These are phyloP conservation scores for Fusarium guadeloupense DNA, from an alignment of 2,329 filamentous ascomycete genomes.

Conservation along the genomic window DNA sequence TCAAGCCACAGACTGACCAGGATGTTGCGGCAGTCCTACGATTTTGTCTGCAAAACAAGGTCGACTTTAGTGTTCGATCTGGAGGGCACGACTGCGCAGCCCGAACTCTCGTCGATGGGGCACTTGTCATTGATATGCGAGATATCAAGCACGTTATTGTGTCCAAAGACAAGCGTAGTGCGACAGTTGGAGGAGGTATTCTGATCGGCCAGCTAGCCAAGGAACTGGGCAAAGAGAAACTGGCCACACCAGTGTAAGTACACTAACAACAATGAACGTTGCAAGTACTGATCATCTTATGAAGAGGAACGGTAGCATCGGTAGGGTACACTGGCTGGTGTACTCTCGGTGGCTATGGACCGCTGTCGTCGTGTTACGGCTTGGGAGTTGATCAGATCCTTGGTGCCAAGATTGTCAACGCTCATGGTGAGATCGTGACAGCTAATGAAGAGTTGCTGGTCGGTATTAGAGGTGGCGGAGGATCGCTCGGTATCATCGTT, in stretches of 20 bases:
- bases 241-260: slow-evolving; percentile 15
- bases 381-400: slow-evolving; percentile 21
- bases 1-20: neutral
- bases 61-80: slow-evolving; percentile 2
- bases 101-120: neutral
- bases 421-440: neutral
- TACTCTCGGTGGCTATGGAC: slow-evolving; percentile 14
- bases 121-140: slow-evolving; percentile 27
- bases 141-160: slow-evolving; percentile 13
- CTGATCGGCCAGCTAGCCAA: neutral
- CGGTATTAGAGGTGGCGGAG: slow-evolving; percentile 15
- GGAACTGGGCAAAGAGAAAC: neutral
- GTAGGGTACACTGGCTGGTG: slow-evolving; percentile 29
- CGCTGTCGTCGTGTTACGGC: neutral
- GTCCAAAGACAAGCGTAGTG: neutral
- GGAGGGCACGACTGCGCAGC: slow-evolving; percentile 20
- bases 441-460: slow-evolving; percentile 5
- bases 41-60: neutral
- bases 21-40: neutral
- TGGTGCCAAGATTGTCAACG: neutral
- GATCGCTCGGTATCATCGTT: slow-evolving; percentile 5
- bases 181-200: slow-evolving; percentile 9
- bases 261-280: fast-evolving
- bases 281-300: neutral
- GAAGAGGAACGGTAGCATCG: neutral